Conservation (phyloP, 2,329 filamentous ascomycete genomes). For the Lachnellula suecica region DNA sequence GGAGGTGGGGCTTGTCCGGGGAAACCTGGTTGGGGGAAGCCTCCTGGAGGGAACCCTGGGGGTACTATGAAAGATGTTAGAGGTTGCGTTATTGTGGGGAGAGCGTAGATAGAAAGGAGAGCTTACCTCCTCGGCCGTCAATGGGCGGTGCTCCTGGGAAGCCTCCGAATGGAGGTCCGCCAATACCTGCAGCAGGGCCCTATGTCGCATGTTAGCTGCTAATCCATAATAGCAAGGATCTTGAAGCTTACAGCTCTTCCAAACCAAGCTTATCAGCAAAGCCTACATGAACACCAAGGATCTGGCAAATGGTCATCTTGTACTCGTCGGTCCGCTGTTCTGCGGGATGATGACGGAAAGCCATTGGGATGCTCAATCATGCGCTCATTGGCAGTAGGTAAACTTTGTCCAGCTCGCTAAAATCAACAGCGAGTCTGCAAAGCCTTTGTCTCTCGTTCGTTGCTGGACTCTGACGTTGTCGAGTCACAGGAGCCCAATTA, state of each 20-base stretch:
- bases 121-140: constrained; percentile 53
- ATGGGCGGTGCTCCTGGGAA: constrained; percentile 53
- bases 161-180: constrained; percentile 61
- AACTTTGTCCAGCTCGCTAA: too few relatives aligned
- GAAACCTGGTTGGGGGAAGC: constrained; percentile 36
- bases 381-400: too few relatives aligned
- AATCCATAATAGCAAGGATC: constrained; percentile 7
- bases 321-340: too few relatives aligned
- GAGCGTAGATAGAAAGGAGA: constrained; percentile 20
- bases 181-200: constrained; percentile 85
- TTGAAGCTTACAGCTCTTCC: constrained; percentile 59
- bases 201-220: constrained; percentile 35
- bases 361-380: too few relatives aligned
- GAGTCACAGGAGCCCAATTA: constrained; percentile 28
- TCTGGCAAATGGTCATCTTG: too few relatives aligned
- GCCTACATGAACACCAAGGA: too few relatives aligned
- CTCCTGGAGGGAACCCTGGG: constrained; percentile 46
- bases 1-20: constrained; percentile 61
- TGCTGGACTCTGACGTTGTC: constrained; percentile 23
- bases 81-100: background rate
- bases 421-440: too few relatives aligned
- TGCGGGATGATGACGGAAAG: too few relatives aligned
- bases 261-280: too few relatives aligned
- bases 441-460: constrained; percentile 5
- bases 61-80: constrained; percentile 25